Evolutionary conservation across 2,329 filamentous ascomycete species (phyloP).

Genomic region (Aureobasidium lini): DNA sequence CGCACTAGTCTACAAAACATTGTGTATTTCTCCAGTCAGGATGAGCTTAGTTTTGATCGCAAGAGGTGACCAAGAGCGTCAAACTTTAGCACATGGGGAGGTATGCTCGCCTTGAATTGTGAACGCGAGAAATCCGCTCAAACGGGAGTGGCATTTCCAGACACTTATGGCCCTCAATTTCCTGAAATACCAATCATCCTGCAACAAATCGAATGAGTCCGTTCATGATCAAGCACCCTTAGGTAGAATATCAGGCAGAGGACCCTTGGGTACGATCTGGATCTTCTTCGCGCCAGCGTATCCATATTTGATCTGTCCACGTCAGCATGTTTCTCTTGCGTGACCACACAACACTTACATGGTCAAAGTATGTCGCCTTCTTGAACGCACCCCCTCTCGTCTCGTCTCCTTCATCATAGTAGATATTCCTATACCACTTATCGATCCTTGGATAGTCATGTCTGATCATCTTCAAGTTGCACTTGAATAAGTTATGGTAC

Average conservation of each 20-base stretch:
- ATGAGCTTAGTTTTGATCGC: no score
- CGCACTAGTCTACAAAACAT: no score
- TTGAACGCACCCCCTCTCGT: conserved; percentile 36
- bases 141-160: no score
- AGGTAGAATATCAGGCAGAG: conserved; percentile 22
- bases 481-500: conserved; percentile 83
- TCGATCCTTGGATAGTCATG: conserved; percentile 49
- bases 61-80: no score
- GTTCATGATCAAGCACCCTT: conserved; percentile 36
- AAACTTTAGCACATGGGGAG: no score
- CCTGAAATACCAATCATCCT: no score
- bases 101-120: no score
- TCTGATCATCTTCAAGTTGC: conserved; percentile 56
- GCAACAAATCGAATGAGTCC: no score
- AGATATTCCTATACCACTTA: conserved; percentile 39
- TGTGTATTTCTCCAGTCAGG: no score
- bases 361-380: conserved; percentile 37
- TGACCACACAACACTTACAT: conserved; percentile 23
- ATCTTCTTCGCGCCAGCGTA: conserved; percentile 19
- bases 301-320: conserved; percentile 21
- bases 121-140: no score
- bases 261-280: conserved; percentile 21
- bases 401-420: conserved; percentile 38
- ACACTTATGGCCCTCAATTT: no score
- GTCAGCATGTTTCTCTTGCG: conserved; percentile 1